Evolutionary conservation across 345 rosid species (phyloP), one percentile per base, ranked within the genome.

Genomic region (Ceriops zippeliana): DNA sequence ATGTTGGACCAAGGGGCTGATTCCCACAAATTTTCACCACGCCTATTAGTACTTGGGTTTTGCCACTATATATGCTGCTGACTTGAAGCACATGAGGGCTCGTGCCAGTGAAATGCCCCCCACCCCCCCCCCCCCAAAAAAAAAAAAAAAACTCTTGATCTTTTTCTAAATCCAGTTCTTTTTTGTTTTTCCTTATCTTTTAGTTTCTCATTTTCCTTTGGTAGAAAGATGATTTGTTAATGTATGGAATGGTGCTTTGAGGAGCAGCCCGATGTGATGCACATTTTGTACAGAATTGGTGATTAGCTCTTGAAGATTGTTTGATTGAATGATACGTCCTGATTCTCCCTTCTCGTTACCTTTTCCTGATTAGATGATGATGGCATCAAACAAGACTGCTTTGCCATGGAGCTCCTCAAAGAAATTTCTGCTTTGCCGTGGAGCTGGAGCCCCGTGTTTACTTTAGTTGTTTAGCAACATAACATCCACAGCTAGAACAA

Each of bases 141-240:
- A 24, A 22, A 22, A 22, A 22, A 22, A 22, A 22, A 22, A 22
- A 22, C 38, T 13, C 16, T 42, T 0, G 16, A 11, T 61, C 66
- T 58, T 70, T 28, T 58, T 27, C 59, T 58, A 35, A 42, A 26
- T 58, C 19, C 64, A 3, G 9, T 61, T 31, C 21, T 3, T 59
- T 59, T 22, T 35, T 58, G 42, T 47, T 66, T 34, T 52, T 42
- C 28, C 65, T 51, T 11, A 24, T 47, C 24, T 37, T 17, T 49
- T 64, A 35, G 52, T 51, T 35, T 20, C 4, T 8, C 49, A 30
- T 31, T 5, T 3, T 52, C 32, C 71, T 22, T 13, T 28, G 75
- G 72, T 79, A 77, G 75, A 66, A 72, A 79, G 75, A 71, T 75
- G 69, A 68, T 70, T 68, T 70, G 75, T 75, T 76, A 73, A 78